A percentile compares a stretch with the other conserved stretches of the same genome.
Evolutionary conservation across 106 monocot genomes (phyloP).

Genomic region (Chionographis japonica): DNA sequence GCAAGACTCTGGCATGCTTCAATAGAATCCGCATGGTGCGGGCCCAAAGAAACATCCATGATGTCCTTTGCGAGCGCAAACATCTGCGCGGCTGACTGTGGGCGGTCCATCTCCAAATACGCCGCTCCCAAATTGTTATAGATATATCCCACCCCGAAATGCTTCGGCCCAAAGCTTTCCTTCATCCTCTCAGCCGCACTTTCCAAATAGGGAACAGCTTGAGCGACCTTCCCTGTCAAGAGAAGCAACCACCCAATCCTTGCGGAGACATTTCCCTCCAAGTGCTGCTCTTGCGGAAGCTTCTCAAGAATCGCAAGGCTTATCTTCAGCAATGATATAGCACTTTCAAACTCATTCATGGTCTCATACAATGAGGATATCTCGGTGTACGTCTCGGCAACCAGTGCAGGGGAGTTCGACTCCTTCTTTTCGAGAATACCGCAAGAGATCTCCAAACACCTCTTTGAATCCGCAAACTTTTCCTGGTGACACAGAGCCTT

Average conservation of each 20-base stretch:
- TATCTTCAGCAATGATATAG: slow-evolving; percentile 65
- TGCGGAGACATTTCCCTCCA: slow-evolving; percentile 70
- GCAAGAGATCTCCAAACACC: slow-evolving; percentile 60
- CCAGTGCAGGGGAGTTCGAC: slow-evolving; percentile 32
- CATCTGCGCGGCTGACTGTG: slow-evolving; percentile 96
- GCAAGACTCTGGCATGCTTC: slow-evolving; percentile 87
- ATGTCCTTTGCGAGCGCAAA: slow-evolving; percentile 93
- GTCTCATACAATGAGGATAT: slow-evolving; percentile 71
- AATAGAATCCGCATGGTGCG: slow-evolving; percentile 81
- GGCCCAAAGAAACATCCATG: slow-evolving; percentile 81
- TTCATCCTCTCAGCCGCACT: slow-evolving; percentile 78
- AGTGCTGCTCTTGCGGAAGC: slow-evolving; percentile 68
- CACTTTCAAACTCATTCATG: slow-evolving; percentile 80
- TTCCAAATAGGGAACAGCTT: slow-evolving; percentile 74
- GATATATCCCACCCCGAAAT: slow-evolving; percentile 84
- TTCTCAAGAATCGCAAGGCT: slow-evolving; percentile 57
- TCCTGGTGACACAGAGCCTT: slow-evolving; percentile 69
- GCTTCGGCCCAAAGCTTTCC: slow-evolving; percentile 90
- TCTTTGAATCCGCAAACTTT: slow-evolving; percentile 60
- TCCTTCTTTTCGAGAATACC: slow-evolving; percentile 70
- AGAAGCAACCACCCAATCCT: slow-evolving; percentile 85
- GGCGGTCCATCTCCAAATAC: slow-evolving; percentile 78
- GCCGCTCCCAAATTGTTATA: slow-evolving; percentile 95
- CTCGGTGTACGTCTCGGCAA: slow-evolving; percentile 69
- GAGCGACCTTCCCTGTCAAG: slow-evolving; percentile 65